Conservation (phyloP, 2,329 filamentous ascomycete genomes). For the Aspergillus pseudoviridinutans region DNA sequence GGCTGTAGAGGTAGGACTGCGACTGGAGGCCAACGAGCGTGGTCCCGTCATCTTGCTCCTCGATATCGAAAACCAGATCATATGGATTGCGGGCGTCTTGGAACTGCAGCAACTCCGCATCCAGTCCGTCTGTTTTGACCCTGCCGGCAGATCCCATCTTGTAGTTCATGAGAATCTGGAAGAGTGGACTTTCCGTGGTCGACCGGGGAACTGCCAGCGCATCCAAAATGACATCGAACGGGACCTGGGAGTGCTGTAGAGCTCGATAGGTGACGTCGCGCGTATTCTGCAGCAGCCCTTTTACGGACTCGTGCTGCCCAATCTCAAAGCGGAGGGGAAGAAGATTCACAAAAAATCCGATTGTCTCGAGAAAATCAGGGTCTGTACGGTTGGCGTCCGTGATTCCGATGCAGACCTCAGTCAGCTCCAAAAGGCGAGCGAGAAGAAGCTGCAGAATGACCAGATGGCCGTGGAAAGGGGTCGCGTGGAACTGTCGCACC, state of each 20-base stretch:
- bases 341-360: constrained; percentile 1
- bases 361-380: neutral
- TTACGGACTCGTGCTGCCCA: neutral
- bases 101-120: neutral
- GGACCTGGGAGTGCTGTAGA: constrained; percentile 39
- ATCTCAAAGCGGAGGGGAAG: constrained; percentile 1
- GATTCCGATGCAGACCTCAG: constrained; percentile 1
- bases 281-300: neutral
- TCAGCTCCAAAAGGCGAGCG: neutral
- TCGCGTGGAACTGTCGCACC: neutral
- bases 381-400: constrained; percentile 1
- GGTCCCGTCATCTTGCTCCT: too few species aligned
- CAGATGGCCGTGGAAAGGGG: constrained; percentile 4
- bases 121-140: constrained; percentile 9
- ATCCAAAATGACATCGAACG: constrained; percentile 48
- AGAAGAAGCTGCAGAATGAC: neutral
- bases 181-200: constrained; percentile 42
- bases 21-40: too few species aligned
- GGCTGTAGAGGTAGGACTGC: too few species aligned
- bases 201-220: constrained; percentile 42
- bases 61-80: too few species aligned
- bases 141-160: constrained; percentile 18
- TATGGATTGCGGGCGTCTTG: too few species aligned
- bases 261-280: too few species aligned
- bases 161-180: constrained; percentile 51